Evolutionary conservation across 2,329 filamentous ascomycete genomes (phyloP).

Genomic region (Colletotrichum salicis): DNA sequence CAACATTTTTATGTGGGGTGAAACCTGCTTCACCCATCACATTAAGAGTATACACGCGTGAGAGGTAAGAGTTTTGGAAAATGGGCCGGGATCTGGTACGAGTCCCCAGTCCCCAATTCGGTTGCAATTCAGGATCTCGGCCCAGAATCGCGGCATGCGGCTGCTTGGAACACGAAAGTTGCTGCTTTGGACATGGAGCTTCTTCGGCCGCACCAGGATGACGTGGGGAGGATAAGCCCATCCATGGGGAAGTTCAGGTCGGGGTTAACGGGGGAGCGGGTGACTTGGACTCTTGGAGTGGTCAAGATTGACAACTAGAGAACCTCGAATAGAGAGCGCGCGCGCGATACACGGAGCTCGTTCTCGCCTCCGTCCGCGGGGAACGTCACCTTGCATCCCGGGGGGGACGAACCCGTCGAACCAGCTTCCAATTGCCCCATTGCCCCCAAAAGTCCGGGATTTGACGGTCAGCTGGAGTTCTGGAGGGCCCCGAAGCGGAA

Average conservation of each 20-base stretch:
- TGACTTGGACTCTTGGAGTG: not conserved
- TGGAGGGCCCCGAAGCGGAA: constrained; percentile 13
- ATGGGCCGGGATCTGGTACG: constrained; percentile 8
- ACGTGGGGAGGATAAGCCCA: constrained; percentile 17
- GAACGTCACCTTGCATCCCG: constrained; percentile 32
- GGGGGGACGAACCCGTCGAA: not conserved
- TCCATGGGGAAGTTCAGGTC: constrained; percentile 13
- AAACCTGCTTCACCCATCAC: constrained; percentile 12
- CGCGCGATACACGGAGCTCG: not conserved
- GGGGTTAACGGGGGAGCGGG: not conserved
- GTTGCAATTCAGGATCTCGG: not conserved
- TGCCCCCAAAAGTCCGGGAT: constrained; percentile 2
- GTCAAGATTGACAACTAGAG: not conserved
- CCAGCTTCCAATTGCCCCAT: constrained; percentile 11
- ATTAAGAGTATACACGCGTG: constrained; percentile 9
- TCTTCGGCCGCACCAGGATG: constrained; percentile 32
- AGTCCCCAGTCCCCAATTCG: not conserved
- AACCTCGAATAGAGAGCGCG: not conserved
- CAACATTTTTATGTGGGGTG: constrained; percentile 27
- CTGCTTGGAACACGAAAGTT: not conserved
- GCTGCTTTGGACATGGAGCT: constrained; percentile 22
- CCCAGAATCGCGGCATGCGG: not conserved
- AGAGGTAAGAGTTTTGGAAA: constrained; percentile 13
- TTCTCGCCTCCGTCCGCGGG: constrained; percentile 15
- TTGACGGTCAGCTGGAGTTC: constrained; percentile 10